Base-by-base conservation (phyloP, 2,329 filamentous ascomycete species). In the Claviceps humidiphila region DNA sequence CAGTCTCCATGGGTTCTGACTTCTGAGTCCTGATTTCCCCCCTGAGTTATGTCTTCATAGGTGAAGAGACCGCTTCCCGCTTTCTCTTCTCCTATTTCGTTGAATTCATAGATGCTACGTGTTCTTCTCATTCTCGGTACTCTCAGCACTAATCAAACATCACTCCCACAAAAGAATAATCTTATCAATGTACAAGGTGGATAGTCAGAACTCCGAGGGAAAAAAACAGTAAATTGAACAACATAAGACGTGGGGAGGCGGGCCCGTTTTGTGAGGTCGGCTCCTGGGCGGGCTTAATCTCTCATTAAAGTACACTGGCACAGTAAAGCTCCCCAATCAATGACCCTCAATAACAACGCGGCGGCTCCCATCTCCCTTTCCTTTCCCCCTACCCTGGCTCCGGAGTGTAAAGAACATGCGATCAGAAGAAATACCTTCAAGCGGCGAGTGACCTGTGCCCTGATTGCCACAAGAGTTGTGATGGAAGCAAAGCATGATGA, bases 271-370 rank as follows among this genome's bases (percentile, higher is more conserved):
- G 60, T 58, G 54, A 62, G 46, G 45, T 58, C 57, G 56, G 59
- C 51, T 56, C 57, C 57, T 58, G 52, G 55, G 58, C 54, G 52
- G 57, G 61, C 61, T 60, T 59, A 57, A 59, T 58, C 63, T 61
- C 60, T 67, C 65, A 68, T 68, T 67, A 68, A 34, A 57, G 60
- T 67, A 67, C 66, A 66, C 62, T 57, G 65, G 65, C 62, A 54
- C 43, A 53, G 52, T 52, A 57, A 56, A 52, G 42, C 49, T 54
- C 50, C 40, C 50, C 42, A 45, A 52, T 14, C 39, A n/a, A 50
- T 39, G 34, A 49, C 45, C 43, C 52, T 47, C 46, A 51, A 53
- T 50, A 51, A 51, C 41, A 45, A 51, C 39, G 54, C 49, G 53
- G 53, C 51, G 51, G 54, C 50, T 52, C 47, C 24, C 24, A 37